A percentile compares a stretch with the other conserved stretches of the same genome.
Conservation (phyloP, 441 rosid genomes). For the Aleurites moluccanus region DNA sequence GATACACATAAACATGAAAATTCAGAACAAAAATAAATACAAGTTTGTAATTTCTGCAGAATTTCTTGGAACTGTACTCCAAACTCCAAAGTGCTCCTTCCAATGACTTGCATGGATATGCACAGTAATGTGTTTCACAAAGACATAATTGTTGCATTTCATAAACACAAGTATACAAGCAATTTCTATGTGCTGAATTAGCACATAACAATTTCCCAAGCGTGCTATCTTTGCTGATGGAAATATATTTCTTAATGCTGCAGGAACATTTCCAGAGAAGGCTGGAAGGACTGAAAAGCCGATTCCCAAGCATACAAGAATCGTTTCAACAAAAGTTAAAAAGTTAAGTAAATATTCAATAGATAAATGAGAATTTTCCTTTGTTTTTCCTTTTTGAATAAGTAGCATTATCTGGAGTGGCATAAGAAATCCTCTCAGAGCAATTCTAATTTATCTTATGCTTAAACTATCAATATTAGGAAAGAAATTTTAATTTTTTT, state of each 20-base stretch:
- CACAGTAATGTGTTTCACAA: constrained; percentile 11
- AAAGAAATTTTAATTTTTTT: neutral
- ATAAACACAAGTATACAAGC: constrained; percentile 16
- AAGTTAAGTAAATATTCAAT: neutral
- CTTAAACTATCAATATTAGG: neutral
- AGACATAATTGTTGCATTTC: constrained; percentile 9
- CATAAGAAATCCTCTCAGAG: neutral
- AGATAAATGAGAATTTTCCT: neutral
- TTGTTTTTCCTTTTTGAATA: neutral
- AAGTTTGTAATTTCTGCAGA: neutral
- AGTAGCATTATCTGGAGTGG: too few relatives aligned
- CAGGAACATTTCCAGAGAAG: constrained; percentile 74
- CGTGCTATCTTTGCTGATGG: constrained; percentile 70
- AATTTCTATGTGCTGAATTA: constrained; percentile 8
- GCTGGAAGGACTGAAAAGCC: constrained; percentile 66
- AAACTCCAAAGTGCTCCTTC: neutral
- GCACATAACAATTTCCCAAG: constrained; percentile 53
- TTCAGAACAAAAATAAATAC: neutral
- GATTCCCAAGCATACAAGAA: constrained; percentile 20
- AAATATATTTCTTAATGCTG: constrained; percentile 47
- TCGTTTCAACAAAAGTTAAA: constrained; percentile 3
- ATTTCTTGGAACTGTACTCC: neutral
- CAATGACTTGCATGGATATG: neutral
- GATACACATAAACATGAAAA: neutral
- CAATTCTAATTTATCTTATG: neutral